A percentile compares a stretch with the other conserved stretches of the same genome.
These are phyloP conservation scores for Pseudoneurospora amorphoporcata DNA, from an alignment of 495 filamentous ascomycete genomes.

Conservation along the genomic window DNA sequence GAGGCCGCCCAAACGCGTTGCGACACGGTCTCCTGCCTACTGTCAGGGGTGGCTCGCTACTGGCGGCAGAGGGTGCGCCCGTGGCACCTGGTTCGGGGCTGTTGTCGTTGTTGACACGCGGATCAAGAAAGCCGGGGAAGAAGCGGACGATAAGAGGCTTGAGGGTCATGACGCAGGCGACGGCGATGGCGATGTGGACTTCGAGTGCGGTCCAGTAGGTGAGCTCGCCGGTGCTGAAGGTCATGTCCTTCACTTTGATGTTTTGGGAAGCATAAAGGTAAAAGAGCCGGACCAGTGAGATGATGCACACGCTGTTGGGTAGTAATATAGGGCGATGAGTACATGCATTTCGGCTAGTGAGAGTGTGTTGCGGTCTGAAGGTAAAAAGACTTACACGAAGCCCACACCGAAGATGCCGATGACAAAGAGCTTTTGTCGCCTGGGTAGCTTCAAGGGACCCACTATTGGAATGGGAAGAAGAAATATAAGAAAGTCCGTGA, in stretches of 20 bases:
- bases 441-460: slow-evolving; percentile 21
- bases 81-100: not conserved
- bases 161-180: slow-evolving; percentile 21
- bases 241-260: slow-evolving; percentile 3
- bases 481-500: slow-evolving; percentile 38
- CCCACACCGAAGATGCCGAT: slow-evolving; percentile 27
- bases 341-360: not conserved
- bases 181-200: slow-evolving; percentile 15
- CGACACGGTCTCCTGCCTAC: slow-evolving; percentile 14
- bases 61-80: not conserved
- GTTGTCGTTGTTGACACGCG: not conserved
- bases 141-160: slow-evolving; percentile 14
- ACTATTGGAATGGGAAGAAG: slow-evolving; percentile 30
- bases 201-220: slow-evolving; percentile 17
- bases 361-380: not conserved
- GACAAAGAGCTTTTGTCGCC: slow-evolving; percentile 27
- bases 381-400: slow-evolving; percentile 21
- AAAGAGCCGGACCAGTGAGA: slow-evolving; percentile 20
- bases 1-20: not conserved
- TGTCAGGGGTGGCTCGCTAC: slow-evolving; percentile 8
- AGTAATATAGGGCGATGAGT: not conserved
- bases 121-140: slow-evolving; percentile 10
- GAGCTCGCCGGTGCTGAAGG: slow-evolving; percentile 6
- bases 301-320: slow-evolving; percentile 14
- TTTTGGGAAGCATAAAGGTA: not conserved